phyloP scores from a whole-genome alignment of 2,329 filamentous ascomycete species.

The Westerdykella ornata region DNA sequence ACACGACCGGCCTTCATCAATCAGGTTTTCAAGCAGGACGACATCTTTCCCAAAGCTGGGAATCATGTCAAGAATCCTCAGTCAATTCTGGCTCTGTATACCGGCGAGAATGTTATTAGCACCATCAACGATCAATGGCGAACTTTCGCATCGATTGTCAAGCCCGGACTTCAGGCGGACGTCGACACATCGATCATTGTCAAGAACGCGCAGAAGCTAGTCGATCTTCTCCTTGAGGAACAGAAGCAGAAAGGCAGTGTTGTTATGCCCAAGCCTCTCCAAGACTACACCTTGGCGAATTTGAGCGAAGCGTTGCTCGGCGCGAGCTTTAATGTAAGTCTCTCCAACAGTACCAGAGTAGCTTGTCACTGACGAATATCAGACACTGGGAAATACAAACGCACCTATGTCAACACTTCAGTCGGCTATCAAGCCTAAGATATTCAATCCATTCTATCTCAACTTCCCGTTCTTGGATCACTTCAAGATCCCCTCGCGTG shows the following conservation, averaged over 20 bases:
- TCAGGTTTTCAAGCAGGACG: conserved; percentile 24
- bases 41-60: conserved; percentile 15
- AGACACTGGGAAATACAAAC: conserved; percentile 2
- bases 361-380: conserved; percentile 2
- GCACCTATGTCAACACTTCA: conserved; percentile 4
- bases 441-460: conserved; percentile 6
- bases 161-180: conserved; percentile 13
- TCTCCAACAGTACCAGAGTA: background rate
- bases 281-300: conserved; percentile 30
- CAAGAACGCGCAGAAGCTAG: conserved; percentile 20
- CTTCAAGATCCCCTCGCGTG: conserved; percentile 9
- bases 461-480: conserved; percentile 6
- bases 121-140: conserved; percentile 13
- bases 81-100: conserved; percentile 11
- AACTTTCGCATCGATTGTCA: conserved; percentile 9
- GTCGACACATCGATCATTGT: conserved; percentile 13
- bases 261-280: conserved; percentile 21
- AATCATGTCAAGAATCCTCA: conserved; percentile 17
- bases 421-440: conserved; percentile 5
- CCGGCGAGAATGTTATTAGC: conserved; percentile 18
- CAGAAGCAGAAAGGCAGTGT: conserved; percentile 12
- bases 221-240: conserved; percentile 16
- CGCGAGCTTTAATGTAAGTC: conserved; percentile 2
- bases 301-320: conserved; percentile 18
- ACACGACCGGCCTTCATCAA: conserved; percentile 38